Evolutionary conservation across 106 monocot species (phyloP), one percentile per base, ranked within the genome.

Genomic region (Hemerocallis citrina): DNA sequence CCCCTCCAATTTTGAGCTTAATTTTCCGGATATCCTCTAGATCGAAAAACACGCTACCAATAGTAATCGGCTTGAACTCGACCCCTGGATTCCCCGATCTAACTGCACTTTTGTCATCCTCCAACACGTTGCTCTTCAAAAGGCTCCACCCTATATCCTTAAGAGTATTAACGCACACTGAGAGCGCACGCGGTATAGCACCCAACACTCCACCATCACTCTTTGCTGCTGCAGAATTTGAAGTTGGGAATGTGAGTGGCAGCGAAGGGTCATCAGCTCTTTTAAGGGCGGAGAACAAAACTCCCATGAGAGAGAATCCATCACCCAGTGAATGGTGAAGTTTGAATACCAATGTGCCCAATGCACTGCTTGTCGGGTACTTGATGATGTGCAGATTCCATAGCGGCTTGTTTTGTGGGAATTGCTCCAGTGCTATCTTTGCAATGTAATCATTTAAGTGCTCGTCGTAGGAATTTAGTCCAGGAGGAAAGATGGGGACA

Each of bases 261-360:
- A 77, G 69, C 0, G 77, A 80, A 4, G 84, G 89, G 60, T 89
- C 69, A 23, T 89, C 89, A 1, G 80, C 83, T 9, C 89, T 49
- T 41, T 67, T 28, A 0, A 89, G 24, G 65, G 71, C 74, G 5
- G 84, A 81, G 62, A 89, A 89, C 52, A 89, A 71, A 9, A 77
- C 80, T 0, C 77, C 72, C 80, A 84, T 84, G 67, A 89, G 79
- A 13, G 89, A 84, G 68, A 74, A 84, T 24, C 89, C 89, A 28
- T 89, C 89, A 7, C 89, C 89, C 3, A 89, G 71, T 0, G 89
- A 66, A 27, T 89, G 89, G 72, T 89, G 89, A 19, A 89, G 77
- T 80, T 75, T 84, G 80, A 84, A 89, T 16, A 89, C 74, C 7
- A 81, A 15, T 12, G 77, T 71, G 11, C 80, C 89, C 29, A 13